A percentile compares a stretch with the other conserved stretches of the same genome.
phyloP scores from a whole-genome alignment of 106 monocot species.

The Dendrobium catenatum region DNA sequence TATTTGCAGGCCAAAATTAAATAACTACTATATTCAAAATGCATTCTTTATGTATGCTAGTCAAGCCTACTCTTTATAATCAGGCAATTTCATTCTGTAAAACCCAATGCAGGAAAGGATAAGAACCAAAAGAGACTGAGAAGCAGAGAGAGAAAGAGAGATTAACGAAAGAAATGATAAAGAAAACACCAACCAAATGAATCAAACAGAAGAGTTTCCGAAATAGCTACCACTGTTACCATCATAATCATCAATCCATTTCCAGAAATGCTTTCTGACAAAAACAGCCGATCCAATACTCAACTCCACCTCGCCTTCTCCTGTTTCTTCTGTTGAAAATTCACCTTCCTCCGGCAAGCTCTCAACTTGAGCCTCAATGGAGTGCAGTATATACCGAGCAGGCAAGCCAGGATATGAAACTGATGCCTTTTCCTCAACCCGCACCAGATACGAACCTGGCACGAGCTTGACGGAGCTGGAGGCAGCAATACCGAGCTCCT shows the following conservation, averaged over 20 bases:
- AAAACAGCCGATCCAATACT: constrained; percentile 20
- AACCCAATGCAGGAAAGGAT: not conserved
- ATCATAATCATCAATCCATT: constrained; percentile 46
- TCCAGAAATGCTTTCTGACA: constrained; percentile 80
- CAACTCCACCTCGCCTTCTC: constrained; percentile 30
- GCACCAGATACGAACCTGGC: constrained; percentile 28
- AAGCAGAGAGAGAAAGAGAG: not conserved
- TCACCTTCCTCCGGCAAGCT: constrained; percentile 81
- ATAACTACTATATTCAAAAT: not conserved
- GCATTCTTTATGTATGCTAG: too few species aligned
- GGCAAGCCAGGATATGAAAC: constrained; percentile 75
- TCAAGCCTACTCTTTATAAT: not conserved
- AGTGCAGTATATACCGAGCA: constrained; percentile 64
- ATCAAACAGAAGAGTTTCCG: not conserved
- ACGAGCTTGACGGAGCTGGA: constrained; percentile 22
- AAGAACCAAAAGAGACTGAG: not conserved
- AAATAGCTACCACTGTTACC: not conserved
- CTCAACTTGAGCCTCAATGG: constrained; percentile 54
- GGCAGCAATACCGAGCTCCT: constrained; percentile 48
- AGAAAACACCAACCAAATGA: not conserved
- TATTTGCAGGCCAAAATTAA: not conserved
- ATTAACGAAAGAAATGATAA: not conserved
- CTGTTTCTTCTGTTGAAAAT: constrained; percentile 75
- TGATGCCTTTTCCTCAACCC: constrained; percentile 62
- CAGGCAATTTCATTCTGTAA: not conserved